Conservation (phyloP, 164 flowering plant species). For the Annona cherimola region DNA sequence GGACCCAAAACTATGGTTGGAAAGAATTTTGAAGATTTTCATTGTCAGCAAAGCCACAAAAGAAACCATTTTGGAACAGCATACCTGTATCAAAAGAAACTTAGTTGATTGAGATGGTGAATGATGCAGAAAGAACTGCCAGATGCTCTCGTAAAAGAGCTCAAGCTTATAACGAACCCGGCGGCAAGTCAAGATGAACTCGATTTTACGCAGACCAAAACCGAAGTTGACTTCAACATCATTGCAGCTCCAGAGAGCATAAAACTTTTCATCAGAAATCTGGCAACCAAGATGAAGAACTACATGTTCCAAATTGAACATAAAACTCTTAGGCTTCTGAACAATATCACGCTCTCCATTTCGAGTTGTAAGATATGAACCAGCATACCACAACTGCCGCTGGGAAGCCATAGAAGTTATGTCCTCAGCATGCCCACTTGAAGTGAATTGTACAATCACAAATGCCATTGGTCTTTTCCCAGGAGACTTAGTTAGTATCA, state of each 20-base stretch:
- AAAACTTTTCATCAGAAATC: slow-evolving; percentile 40
- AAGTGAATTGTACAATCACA: slow-evolving; percentile 63
- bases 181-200: slow-evolving; percentile 14
- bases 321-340: slow-evolving; percentile 37
- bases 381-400: slow-evolving; percentile 27
- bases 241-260: slow-evolving; percentile 30
- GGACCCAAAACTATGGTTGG: too few species aligned
- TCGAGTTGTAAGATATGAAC: slow-evolving; percentile 36
- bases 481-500: slow-evolving; percentile 24
- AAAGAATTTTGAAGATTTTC: too few species aligned
- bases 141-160: slow-evolving; percentile 54
- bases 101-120: slow-evolving; percentile 29
- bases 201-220: slow-evolving; percentile 19
- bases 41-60: too few species aligned
- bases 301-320: slow-evolving; percentile 30
- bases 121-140: slow-evolving; percentile 57
- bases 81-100: slow-evolving; percentile 73
- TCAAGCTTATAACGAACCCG: slow-evolving; percentile 28
- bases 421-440: slow-evolving; percentile 19
- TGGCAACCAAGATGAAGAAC: slow-evolving; percentile 60
- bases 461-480: slow-evolving; percentile 23
- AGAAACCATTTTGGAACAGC: not conserved
- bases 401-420: slow-evolving; percentile 28
- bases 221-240: slow-evolving; percentile 48
- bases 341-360: slow-evolving; percentile 40